These are phyloP conservation scores for Asclepias syriaca DNA, from an alignment of 257 asterid species.

Conservation along the genomic window DNA sequence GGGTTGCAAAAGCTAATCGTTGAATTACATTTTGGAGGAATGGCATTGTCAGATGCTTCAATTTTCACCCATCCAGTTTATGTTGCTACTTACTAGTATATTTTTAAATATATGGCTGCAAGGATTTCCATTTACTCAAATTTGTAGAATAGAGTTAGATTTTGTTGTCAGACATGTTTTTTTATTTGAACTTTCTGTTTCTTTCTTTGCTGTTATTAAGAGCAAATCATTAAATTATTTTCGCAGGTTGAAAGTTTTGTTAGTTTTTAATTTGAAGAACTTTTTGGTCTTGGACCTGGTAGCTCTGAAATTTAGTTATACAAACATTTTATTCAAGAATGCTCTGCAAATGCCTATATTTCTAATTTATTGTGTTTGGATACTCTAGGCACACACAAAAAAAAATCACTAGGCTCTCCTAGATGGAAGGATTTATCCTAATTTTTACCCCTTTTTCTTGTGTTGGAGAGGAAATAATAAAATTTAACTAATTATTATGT, in stretches of 20 bases:
- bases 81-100: background rate
- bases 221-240: background rate
- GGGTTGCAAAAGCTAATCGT: slow-evolving; percentile 80
- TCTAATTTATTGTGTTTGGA: background rate
- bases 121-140: background rate
- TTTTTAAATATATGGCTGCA: background rate
- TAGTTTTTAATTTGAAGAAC: background rate
- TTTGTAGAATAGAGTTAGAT: background rate
- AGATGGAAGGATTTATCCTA: too few relatives aligned
- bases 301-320: background rate
- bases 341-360: too few relatives aligned
- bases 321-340: too few relatives aligned
- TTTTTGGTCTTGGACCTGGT: background rate
- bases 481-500: too few relatives aligned
- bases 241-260: background rate
- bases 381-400: background rate
- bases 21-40: slow-evolving; percentile 16
- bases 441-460: too few relatives aligned
- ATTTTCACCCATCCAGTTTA: background rate
- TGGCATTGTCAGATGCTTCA: background rate
- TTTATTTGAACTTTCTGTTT: background rate
- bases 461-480: too few relatives aligned
- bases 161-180: background rate
- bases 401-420: too few relatives aligned
- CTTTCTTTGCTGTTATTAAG: background rate